Conservation (phyloP, 148 eudicot species). For the Mesembryanthemum crystallinum region DNA sequence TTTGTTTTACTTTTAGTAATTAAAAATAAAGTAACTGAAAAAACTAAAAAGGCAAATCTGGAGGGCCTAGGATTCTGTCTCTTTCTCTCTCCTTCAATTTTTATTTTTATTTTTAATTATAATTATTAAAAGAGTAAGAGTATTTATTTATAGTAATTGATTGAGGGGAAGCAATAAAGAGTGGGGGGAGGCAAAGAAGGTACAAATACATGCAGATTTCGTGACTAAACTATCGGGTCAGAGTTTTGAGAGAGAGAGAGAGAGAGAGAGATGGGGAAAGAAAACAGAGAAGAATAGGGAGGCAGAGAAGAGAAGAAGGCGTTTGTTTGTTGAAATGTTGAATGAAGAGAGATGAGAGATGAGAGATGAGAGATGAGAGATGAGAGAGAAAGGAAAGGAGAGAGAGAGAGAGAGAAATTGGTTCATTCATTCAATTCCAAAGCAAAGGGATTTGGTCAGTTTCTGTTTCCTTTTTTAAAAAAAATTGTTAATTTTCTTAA, state of each 20-base stretch:
- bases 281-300: too few species aligned
- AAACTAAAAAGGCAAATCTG: conserved; percentile 21
- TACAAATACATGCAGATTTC: conserved; percentile 40
- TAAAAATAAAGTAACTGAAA: conserved; percentile 19
- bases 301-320: too few species aligned
- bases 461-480: background rate
- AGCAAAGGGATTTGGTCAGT: conserved; percentile 8
- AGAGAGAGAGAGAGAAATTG: background rate
- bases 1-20: conserved; percentile 1
- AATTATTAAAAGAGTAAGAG: conserved; percentile 7
- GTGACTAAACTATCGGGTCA: conserved; percentile 57
- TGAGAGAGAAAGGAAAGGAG: too few species aligned
- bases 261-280: too few species aligned
- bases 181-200: conserved; percentile 18
- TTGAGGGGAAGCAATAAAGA: conserved; percentile 33
- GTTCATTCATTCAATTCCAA: conserved; percentile 21
- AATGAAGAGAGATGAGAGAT: too few species aligned
- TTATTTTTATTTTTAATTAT: background rate
- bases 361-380: too few species aligned
- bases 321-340: conserved; percentile 24
- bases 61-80: conserved; percentile 19
- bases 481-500: too few species aligned
- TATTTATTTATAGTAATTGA: background rate
- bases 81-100: conserved; percentile 14
- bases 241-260: conserved; percentile 25